Base-by-base conservation (phyloP, 129 eudicot species). In the Smallanthus sonchifolius region DNA sequence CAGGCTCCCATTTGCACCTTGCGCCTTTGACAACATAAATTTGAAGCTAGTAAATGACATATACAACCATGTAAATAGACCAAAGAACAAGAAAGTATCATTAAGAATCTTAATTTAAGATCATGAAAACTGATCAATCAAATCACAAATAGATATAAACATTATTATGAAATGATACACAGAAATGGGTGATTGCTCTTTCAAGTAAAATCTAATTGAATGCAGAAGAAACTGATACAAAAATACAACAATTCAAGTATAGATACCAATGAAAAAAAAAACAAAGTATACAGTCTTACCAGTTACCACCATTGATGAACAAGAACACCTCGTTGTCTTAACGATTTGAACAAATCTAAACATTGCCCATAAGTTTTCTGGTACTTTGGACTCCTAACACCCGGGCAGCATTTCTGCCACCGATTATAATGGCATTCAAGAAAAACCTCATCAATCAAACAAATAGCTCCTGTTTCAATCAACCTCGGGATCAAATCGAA, bases 351-450 rank as follows among this genome's bases (percentile, higher is more conserved):
- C 84, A 93, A 73, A 65, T 93, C 81, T 75, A 93, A 77, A 76
- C 98, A 93, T 52, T 93, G 92, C 17, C 84, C 85, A 35, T 86
- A 93, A 8, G 91, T 93, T 57, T 87, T 93, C 82, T 83, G 73
- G 62, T 93, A 93, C 86, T 93, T 93, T 2, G 87, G 74, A 47
- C 87, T 78, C 76, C 98, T 90, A n/a, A 76, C 87, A 11, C 98
- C 98, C 1, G 98, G 98, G 75, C 98, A 93, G 32, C 98, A 93
- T 83, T 81, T 90, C 77, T 93, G 97, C 98, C 98, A 90, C 79
- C 98, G 75, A 47, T 93, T 93, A 55, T 93, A 93, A 83, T 93
- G 98, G 67, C 98, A 93, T 74, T 93, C 98, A 59, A 93, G 91
- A 83, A 93, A 93, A 2, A 93, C 79, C 85, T 93, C 98, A 74